A percentile compares a stretch with the other conserved stretches of the same genome.
Conservation (phyloP, 257 asterid species). For the Solanum piurae region DNA sequence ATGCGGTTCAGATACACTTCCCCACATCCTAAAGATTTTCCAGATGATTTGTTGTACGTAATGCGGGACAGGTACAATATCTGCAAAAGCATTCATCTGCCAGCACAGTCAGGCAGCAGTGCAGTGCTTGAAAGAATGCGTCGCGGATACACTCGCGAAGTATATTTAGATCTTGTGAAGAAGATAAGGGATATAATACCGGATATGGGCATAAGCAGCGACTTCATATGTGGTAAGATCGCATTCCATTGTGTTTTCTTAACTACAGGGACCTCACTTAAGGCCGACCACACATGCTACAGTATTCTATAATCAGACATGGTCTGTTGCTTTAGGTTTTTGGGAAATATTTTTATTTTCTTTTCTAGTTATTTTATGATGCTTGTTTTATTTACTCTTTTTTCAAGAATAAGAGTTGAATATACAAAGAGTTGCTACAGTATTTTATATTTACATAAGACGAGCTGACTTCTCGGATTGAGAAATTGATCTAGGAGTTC, state of each 20-base stretch:
- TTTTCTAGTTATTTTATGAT: not conserved
- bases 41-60: constrained; percentile 74
- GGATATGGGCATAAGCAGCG: constrained; percentile 90
- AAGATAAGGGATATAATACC: constrained; percentile 69
- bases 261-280: not conserved
- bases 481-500: not conserved
- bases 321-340: not conserved
- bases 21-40: constrained; percentile 98
- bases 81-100: constrained; percentile 91
- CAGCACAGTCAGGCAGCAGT: constrained; percentile 97
- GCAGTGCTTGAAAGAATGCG: constrained; percentile 79
- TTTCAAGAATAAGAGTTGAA: not conserved
- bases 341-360: not conserved
- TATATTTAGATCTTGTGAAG: constrained; percentile 75
- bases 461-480: not conserved
- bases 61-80: constrained; percentile 84
- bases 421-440: not conserved
- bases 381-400: not conserved
- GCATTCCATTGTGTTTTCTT: not conserved
- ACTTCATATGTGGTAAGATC: constrained; percentile 86
- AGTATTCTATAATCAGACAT: not conserved
- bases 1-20: constrained; percentile 97
- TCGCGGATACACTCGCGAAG: constrained; percentile 87
- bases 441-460: not conserved
- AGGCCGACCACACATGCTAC: not conserved